Evolutionary conservation across 164 flowering plant species (phyloP).

Genomic region (Dillenia turbinata): DNA sequence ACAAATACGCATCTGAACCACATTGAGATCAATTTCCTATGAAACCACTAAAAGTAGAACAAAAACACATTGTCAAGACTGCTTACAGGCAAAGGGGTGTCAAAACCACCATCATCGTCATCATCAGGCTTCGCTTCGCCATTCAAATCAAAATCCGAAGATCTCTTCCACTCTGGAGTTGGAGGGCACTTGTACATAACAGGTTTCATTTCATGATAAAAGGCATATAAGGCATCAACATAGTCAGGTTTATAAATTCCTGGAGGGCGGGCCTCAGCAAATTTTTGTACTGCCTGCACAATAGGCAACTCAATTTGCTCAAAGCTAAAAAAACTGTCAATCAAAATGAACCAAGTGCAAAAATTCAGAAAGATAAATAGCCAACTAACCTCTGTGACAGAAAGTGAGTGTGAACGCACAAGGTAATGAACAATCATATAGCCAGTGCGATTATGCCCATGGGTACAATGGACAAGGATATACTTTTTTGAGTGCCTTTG

Average conservation of each 20-base stretch:
- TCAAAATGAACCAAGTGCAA: background rate
- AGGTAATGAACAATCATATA: slow-evolving; percentile 90
- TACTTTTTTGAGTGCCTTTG: slow-evolving; percentile 70
- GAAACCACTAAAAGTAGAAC: background rate
- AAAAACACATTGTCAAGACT: background rate
- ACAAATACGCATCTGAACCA: no score
- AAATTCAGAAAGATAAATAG: background rate
- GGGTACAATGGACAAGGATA: slow-evolving; percentile 94
- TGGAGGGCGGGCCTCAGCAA: slow-evolving; percentile 91
- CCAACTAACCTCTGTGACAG: slow-evolving; percentile 71
- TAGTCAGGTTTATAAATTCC: slow-evolving; percentile 96
- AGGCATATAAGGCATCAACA: slow-evolving; percentile 74
- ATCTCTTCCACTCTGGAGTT: slow-evolving; percentile 97
- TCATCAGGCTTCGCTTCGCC: slow-evolving; percentile 90
- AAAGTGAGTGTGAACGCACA: slow-evolving; percentile 61
- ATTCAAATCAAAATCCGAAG: slow-evolving; percentile 92
- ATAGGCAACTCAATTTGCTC: background rate
- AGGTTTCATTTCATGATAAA: slow-evolving; percentile 89
- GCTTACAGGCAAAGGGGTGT: slow-evolving; percentile 54
- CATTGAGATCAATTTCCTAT: background rate
- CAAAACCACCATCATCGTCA: slow-evolving; percentile 74
- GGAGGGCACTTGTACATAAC: slow-evolving; percentile 68
- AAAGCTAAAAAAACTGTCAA: background rate
- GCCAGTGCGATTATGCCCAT: slow-evolving; percentile 99
- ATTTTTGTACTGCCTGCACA: slow-evolving; percentile 68